phyloP scores from a whole-genome alignment of 495 filamentous ascomycete species.

The Collariella sp. region DNA sequence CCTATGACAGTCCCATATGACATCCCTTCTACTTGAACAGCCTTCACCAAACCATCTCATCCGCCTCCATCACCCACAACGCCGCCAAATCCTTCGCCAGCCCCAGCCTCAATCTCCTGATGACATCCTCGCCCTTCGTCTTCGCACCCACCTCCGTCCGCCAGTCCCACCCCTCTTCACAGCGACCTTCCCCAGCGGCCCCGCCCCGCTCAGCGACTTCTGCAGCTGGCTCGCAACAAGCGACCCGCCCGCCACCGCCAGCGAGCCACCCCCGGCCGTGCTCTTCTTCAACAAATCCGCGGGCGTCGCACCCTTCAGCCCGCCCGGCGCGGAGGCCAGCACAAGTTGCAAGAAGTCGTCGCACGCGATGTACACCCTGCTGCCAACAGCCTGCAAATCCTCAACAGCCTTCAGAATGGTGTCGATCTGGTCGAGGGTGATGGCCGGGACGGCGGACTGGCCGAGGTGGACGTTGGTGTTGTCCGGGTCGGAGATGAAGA shows the following conservation, averaged over 20 bases:
- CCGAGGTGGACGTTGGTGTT: conserved; percentile 22
- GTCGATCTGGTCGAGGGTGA: conserved; percentile 60
- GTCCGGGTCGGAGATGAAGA: conserved; percentile 57
- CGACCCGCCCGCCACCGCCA: conserved; percentile 59
- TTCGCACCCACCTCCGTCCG: conserved; percentile 50
- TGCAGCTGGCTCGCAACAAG: conserved; percentile 58
- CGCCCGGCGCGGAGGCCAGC: conserved; percentile 35
- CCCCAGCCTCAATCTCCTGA: conserved; percentile 62
- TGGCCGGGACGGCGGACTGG: conserved; percentile 25
- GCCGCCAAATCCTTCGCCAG: conserved; percentile 61
- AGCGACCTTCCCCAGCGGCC: conserved; percentile 32
- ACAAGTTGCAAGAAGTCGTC: conserved; percentile 60
- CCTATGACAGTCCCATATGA: too few relatives aligned
- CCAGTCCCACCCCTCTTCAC: conserved; percentile 78
- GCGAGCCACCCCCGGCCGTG: conserved; percentile 42
- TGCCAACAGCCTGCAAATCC: conserved; percentile 68
- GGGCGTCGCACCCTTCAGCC: conserved; percentile 45
- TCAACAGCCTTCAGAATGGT: conserved; percentile 70
- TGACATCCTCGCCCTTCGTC: conserved; percentile 55
- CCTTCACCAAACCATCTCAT: conserved; percentile 26
- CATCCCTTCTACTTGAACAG: background rate
- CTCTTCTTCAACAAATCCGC: conserved; percentile 60
- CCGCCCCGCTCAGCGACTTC: conserved; percentile 34
- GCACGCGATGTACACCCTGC: conserved; percentile 58
- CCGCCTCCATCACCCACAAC: conserved; percentile 52